phyloP scores from a whole-genome alignment of 2,329 filamentous ascomycete genomes.

The Aspergillus luchuensis region DNA sequence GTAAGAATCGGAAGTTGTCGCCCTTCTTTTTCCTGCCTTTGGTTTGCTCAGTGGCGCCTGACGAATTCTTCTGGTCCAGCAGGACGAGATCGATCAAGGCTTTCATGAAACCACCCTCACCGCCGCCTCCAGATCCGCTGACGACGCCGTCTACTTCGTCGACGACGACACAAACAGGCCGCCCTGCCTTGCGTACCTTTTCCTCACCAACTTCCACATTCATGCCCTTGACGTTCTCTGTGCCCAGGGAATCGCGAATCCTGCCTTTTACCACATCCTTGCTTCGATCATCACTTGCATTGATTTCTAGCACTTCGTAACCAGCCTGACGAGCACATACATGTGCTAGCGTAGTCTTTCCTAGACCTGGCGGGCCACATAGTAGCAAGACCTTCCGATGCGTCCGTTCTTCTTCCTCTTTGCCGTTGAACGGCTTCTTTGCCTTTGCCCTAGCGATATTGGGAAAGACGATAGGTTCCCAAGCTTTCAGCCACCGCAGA shows the following conservation, averaged over 20 bases:
- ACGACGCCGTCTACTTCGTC: conserved; percentile 97
- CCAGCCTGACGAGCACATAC: conserved; percentile 94
- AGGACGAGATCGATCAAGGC: conserved; percentile 88
- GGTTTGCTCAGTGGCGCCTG: conserved; percentile 30
- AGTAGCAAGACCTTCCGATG: conserved; percentile 88
- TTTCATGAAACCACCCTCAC: conserved; percentile 93
- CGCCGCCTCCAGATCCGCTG: conserved; percentile 70
- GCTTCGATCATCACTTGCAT: conserved; percentile 94
- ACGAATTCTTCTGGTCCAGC: conserved; percentile 79
- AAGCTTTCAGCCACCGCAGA: conserved; percentile 88
- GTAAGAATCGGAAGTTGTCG: conserved; percentile 82
- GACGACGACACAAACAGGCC: conserved; percentile 88
- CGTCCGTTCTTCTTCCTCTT: conserved; percentile 67
- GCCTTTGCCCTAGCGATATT: conserved; percentile 65
- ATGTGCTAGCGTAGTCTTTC: conserved; percentile 94
- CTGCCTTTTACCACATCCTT: conserved; percentile 84
- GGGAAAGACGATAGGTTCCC: conserved; percentile 92
- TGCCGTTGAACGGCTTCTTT: conserved; percentile 44
- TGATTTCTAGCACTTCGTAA: conserved; percentile 96
- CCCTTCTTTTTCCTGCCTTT: conserved; percentile 62
- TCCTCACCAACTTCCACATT: conserved; percentile 50
- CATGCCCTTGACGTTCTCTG: conserved; percentile 81
- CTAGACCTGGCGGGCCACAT: conserved; percentile 87
- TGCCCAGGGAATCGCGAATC: conserved; percentile 88
- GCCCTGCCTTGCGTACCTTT: conserved; percentile 69